A percentile compares a stretch with the other conserved stretches of the same genome.
Evolutionary conservation across 495 filamentous ascomycete species (phyloP).

Genomic region (Daldinia grandis): DNA sequence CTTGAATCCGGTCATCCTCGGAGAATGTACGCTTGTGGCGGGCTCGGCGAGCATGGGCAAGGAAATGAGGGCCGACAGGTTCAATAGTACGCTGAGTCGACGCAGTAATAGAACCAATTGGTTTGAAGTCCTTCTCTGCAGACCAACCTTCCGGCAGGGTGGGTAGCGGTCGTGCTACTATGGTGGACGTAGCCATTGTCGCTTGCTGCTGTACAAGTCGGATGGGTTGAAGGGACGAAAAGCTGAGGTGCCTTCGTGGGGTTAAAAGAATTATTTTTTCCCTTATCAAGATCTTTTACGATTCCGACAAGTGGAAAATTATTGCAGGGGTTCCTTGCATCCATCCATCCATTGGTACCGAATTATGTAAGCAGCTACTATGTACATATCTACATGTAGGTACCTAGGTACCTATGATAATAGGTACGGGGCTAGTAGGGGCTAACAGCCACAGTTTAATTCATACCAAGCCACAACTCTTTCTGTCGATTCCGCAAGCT

Average conservation of each 20-base stretch:
- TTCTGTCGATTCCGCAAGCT: not conserved
- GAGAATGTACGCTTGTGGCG: conserved; percentile 98
- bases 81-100: conserved; percentile 86
- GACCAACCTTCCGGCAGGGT: conserved; percentile 82
- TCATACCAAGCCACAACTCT: not conserved
- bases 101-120: conserved; percentile 68
- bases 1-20: conserved; percentile 97
- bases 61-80: conserved; percentile 95
- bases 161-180: conserved; percentile 68
- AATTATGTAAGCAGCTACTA: not conserved
- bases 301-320: not conserved
- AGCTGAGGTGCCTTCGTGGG: conserved; percentile 24
- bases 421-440: too few relatives aligned
- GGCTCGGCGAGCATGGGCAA: conserved; percentile 94
- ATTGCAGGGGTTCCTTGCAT: conserved; percentile 49
- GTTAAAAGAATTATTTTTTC: conserved; percentile 26
- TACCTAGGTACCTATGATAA: not conserved
- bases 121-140: conserved; percentile 90
- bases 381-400: not conserved
- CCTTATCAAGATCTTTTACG: not conserved
- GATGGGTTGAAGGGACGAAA: conserved; percentile 5
- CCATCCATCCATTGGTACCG: too few relatives aligned
- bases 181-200: conserved; percentile 53
- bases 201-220: conserved; percentile 1
- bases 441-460: not conserved